These are phyloP conservation scores for Tylopilus sp. DNA, from an alignment of 768 basidiomycete species.

Conservation along the genomic window DNA sequence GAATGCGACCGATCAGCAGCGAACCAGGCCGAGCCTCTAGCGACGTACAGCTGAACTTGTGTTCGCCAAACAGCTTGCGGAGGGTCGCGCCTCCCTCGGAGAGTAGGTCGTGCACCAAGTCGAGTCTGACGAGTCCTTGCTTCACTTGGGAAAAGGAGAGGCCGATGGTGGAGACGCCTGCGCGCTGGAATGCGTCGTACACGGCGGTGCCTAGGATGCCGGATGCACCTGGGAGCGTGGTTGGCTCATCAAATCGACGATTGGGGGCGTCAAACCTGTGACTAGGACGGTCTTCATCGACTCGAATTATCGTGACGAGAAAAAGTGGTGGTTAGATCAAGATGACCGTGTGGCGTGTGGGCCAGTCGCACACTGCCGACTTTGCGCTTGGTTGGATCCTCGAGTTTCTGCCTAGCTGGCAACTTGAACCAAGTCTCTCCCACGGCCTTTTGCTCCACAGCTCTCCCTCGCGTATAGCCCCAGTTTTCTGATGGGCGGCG, in stretches of 20 bases:
- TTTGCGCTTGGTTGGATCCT: too few species aligned
- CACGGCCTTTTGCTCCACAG: too few species aligned
- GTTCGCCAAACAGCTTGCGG: slow-evolving; percentile 48
- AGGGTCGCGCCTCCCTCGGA: slow-evolving; percentile 39
- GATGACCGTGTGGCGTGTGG: too few species aligned
- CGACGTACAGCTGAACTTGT: slow-evolving; percentile 68
- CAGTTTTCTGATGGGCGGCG: too few species aligned
- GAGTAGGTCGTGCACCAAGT: slow-evolving; percentile 54
- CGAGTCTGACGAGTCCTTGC: slow-evolving; percentile 53
- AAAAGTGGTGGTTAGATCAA: too few species aligned
- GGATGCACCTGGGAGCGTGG: slow-evolving; percentile 65
- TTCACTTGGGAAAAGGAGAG: slow-evolving; percentile 70
- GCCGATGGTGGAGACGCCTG: slow-evolving; percentile 50
- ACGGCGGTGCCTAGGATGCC: slow-evolving; percentile 87
- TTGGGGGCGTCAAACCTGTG: slow-evolving; percentile 41
- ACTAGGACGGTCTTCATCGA: slow-evolving; percentile 48
- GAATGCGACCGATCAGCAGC: slow-evolving; percentile 2
- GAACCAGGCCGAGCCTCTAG: not conserved
- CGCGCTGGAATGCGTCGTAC: slow-evolving; percentile 55
- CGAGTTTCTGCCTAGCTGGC: too few species aligned
- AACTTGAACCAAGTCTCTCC: too few species aligned
- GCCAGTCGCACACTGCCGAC: too few species aligned
- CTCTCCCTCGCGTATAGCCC: too few species aligned
- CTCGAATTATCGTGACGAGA: too few species aligned
- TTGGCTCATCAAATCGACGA: slow-evolving; percentile 12